These are phyloP conservation scores for Phytophthora crassamura DNA, from an alignment of 352 stramenopile genomes.

Conservation along the genomic window DNA sequence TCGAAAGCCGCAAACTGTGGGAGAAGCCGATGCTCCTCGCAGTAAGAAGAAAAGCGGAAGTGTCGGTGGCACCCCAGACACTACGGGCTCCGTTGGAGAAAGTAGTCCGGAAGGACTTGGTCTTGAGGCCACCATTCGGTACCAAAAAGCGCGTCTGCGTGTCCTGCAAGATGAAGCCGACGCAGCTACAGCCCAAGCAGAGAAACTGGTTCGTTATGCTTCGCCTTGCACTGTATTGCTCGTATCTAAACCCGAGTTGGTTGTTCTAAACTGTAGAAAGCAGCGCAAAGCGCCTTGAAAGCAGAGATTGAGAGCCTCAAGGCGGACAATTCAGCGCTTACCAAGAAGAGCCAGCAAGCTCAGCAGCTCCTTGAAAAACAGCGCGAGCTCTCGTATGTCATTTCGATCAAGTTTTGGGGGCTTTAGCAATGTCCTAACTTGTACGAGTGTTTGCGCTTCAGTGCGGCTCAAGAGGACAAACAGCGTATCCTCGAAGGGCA, in stretches of 20 bases:
- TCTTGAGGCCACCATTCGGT: constrained; percentile 67
- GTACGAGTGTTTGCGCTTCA: constrained; percentile 20
- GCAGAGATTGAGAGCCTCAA: constrained; percentile 56
- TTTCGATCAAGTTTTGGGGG: neutral
- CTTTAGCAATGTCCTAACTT: neutral
- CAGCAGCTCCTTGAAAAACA: constrained; percentile 82
- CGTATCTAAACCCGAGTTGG: neutral
- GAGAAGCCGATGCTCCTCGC: constrained; percentile 9
- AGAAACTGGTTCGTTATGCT: constrained; percentile 52
- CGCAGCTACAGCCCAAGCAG: constrained; percentile 34
- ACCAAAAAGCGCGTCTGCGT: constrained; percentile 76
- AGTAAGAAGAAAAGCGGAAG: constrained; percentile 16
- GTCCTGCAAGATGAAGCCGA: constrained; percentile 79
- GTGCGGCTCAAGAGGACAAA: constrained; percentile 70
- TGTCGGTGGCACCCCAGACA: neutral
- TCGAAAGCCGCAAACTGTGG: constrained; percentile 11
- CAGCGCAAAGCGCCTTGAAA: constrained; percentile 40
- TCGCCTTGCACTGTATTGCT: too few relatives aligned
- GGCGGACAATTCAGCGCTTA: constrained; percentile 48
- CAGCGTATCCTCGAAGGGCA: constrained; percentile 78
- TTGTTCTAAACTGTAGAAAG: constrained; percentile 38
- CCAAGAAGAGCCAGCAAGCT: constrained; percentile 72
- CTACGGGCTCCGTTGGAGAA: constrained; percentile 1
- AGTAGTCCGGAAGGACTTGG: constrained; percentile 48
- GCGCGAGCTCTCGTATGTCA: constrained; percentile 66